Conservation (phyloP, 768 basidiomycete genomes). For the Suillus brevipes region DNA sequence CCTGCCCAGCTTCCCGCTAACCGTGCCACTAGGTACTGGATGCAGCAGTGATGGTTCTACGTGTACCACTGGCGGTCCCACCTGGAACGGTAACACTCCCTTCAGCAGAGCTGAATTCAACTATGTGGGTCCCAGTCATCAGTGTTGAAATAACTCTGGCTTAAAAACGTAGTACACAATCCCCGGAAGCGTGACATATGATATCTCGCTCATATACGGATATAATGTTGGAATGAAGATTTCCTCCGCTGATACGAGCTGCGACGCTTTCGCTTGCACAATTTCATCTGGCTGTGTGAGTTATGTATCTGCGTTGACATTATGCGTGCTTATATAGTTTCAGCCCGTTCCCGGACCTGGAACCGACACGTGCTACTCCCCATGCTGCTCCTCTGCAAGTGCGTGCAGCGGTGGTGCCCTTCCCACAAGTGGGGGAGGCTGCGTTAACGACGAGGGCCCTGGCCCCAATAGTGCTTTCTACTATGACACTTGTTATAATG, state of each 20-base stretch:
- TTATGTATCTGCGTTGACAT: not conserved
- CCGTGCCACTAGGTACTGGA: slow-evolving; percentile 25
- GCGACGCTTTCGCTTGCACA: slow-evolving; percentile 33
- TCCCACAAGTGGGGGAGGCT: slow-evolving; percentile 29
- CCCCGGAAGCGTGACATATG: slow-evolving; percentile 31
- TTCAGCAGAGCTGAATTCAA: slow-evolving; percentile 36
- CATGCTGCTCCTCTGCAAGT: slow-evolving; percentile 29
- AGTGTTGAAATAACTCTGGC: not conserved
- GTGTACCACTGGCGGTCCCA: slow-evolving; percentile 32
- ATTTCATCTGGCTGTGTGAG: slow-evolving; percentile 33
- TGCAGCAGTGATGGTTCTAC: slow-evolving; percentile 19
- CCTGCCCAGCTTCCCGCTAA: slow-evolving; percentile 12
- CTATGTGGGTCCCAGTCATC: slow-evolving; percentile 20
- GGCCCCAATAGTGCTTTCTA: slow-evolving; percentile 33
- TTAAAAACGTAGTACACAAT: slow-evolving; percentile 19
- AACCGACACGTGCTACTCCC: slow-evolving; percentile 26
- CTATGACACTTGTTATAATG: slow-evolving; percentile 27
- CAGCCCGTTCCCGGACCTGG: slow-evolving; percentile 32
- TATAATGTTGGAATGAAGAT: slow-evolving; percentile 37
- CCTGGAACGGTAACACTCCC: slow-evolving; percentile 31
- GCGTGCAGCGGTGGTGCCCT: slow-evolving; percentile 32
- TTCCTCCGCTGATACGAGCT: slow-evolving; percentile 25
- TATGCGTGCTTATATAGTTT: slow-evolving; percentile 6
- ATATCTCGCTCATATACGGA: slow-evolving; percentile 35
- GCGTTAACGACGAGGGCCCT: slow-evolving; percentile 27